Percentiles rank a stretch among this genome's conserved stretches.
These are phyloP conservation scores for Tephrocybe sp. DNA, from an alignment of 768 basidiomycete genomes.

Conservation along the genomic window DNA sequence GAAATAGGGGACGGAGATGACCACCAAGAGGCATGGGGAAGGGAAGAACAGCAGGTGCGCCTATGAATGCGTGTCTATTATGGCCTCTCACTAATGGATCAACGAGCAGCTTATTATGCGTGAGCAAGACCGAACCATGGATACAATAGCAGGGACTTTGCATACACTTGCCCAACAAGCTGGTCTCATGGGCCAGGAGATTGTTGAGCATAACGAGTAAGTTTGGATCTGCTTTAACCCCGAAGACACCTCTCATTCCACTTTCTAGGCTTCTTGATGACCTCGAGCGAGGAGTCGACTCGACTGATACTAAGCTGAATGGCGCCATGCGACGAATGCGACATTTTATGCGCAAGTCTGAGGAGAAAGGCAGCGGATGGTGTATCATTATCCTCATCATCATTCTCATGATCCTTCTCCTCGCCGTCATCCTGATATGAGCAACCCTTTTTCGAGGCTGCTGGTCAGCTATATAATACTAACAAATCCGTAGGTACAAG, in stretches of 20 bases:
- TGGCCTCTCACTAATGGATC: not conserved
- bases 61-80: not conserved
- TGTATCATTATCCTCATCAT: constrained; percentile 85
- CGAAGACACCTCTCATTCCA: not conserved
- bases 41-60: constrained; percentile 82
- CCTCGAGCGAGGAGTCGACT: constrained; percentile 71
- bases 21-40: constrained; percentile 78
- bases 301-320: constrained; percentile 62
- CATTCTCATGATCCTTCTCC: constrained; percentile 71
- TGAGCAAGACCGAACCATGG: constrained; percentile 88
- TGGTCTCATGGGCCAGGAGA: constrained; percentile 91
- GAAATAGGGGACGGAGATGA: constrained; percentile 43
- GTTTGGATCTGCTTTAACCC: constrained; percentile 10
- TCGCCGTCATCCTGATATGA: constrained; percentile 79
- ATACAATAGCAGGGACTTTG: constrained; percentile 84
- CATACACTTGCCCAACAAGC: constrained; percentile 87
- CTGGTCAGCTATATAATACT: constrained; percentile 1
- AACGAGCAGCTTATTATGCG: constrained; percentile 71
- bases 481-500: not conserved
- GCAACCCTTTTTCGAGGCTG: not conserved
- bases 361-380: constrained; percentile 90
- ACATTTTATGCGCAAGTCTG: constrained; percentile 83
- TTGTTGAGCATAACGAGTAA: constrained; percentile 89
- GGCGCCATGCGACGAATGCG: constrained; percentile 69
- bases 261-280: constrained; percentile 73